Conservation (phyloP, 345 rosid species). For the Acer negundo region DNA sequence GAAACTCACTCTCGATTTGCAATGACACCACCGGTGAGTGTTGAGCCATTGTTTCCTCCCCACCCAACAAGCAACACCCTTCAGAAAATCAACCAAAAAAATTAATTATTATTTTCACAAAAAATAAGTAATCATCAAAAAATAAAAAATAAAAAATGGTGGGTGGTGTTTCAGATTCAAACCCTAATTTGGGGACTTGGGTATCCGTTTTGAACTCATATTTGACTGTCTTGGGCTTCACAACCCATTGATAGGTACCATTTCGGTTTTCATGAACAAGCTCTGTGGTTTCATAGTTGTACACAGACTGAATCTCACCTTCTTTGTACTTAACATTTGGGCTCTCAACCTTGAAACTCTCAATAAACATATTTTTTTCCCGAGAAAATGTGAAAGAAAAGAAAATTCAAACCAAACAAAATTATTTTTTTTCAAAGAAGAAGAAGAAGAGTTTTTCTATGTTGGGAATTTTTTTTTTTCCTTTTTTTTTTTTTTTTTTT, state of each 20-base stretch:
- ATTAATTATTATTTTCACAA: background rate
- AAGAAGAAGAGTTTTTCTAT: background rate
- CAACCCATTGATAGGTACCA: constrained; percentile 84
- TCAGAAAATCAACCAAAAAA: background rate
- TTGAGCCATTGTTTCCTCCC: constrained; percentile 96
- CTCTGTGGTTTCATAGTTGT: constrained; percentile 90
- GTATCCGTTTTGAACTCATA: constrained; percentile 84
- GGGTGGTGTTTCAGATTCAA: background rate
- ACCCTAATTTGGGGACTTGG: constrained; percentile 92
- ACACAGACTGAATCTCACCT: constrained; percentile 79
- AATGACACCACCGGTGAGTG: constrained; percentile 87
- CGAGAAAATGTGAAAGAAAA: background rate
- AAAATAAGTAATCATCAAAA: background rate
- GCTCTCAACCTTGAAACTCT: constrained; percentile 82
- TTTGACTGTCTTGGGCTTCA: constrained; percentile 82
- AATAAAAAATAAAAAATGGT: background rate
- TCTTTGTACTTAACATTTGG: constrained; percentile 90
- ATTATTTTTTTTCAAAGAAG: background rate
- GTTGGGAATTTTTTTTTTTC: background rate
- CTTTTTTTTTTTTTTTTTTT: background rate
- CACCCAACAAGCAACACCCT: constrained; percentile 99
- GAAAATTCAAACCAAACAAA: background rate
- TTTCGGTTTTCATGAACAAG: constrained; percentile 82
- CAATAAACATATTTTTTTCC: constrained; percentile 69
- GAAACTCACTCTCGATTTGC: constrained; percentile 87